These are phyloP conservation scores for Melocanna baccifera DNA, from an alignment of 176 grass and related monocot species.

Conservation along the genomic window DNA sequence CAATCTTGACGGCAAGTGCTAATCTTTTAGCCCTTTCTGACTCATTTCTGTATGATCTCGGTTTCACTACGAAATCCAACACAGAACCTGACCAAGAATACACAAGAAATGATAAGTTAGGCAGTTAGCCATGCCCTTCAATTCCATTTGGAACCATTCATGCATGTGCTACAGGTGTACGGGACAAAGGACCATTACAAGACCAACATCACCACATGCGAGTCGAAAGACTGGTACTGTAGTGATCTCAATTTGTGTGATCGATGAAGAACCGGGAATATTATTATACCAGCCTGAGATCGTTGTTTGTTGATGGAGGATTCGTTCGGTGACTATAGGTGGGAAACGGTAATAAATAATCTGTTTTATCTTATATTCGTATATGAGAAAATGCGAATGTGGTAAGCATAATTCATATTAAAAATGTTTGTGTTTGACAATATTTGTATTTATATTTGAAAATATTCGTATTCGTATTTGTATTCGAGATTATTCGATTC, in stretches of 20 bases:
- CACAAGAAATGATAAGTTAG: background rate
- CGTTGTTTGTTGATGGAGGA: background rate
- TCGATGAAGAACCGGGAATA: background rate
- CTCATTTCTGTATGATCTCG: background rate
- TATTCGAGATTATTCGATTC: no score
- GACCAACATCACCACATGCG: background rate
- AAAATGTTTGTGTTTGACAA: no score
- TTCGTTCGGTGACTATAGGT: no score
- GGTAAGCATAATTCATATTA: no score
- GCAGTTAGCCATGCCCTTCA: slow-evolving; percentile 12
- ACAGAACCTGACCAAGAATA: background rate
- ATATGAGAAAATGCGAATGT: no score
- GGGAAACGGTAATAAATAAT: no score
- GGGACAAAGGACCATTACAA: background rate
- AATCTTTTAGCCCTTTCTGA: background rate
- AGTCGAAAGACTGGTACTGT: background rate
- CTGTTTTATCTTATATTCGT: no score
- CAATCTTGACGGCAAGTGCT: background rate
- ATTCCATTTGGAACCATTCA: slow-evolving; percentile 13
- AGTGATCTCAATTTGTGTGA: background rate
- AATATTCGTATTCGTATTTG: no score
- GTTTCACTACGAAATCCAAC: slow-evolving; percentile 1
- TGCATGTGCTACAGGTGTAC: background rate
- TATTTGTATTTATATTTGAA: no score
- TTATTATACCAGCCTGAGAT: background rate